Evolutionary conservation across 2,329 filamentous ascomycete genomes (phyloP).

Genomic region (Chaetomiaceae sp.): DNA sequence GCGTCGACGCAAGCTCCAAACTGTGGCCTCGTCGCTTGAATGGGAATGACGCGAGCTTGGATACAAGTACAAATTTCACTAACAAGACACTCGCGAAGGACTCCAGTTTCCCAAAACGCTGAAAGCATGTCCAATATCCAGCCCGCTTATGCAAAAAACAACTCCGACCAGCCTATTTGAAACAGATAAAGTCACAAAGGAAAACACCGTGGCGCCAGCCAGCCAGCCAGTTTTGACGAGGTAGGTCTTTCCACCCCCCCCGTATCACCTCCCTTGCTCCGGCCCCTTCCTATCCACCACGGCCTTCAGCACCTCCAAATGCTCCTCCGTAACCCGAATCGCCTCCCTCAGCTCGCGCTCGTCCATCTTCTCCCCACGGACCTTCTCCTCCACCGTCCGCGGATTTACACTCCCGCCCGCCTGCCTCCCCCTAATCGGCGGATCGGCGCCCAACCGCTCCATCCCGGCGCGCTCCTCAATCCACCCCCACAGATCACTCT

Average conservation of each 20-base stretch:
- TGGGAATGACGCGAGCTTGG: too few relatives aligned
- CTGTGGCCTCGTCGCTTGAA: too few relatives aligned
- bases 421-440: slow-evolving; percentile 40
- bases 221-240: too few relatives aligned
- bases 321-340: slow-evolving; percentile 80
- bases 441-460: slow-evolving; percentile 41
- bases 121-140: too few relatives aligned
- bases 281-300: slow-evolving; percentile 52
- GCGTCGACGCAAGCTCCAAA: too few relatives aligned
- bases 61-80: too few relatives aligned
- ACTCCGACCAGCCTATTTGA: too few relatives aligned
- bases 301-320: slow-evolving; percentile 67
- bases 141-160: too few relatives aligned
- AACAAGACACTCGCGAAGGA: too few relatives aligned
- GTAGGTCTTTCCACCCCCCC: not conserved
- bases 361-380: slow-evolving; percentile 57
- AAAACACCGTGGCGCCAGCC: not conserved
- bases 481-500: slow-evolving; percentile 89
- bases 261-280: not conserved
- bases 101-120: too few relatives aligned
- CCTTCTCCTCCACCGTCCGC: slow-evolving; percentile 53
- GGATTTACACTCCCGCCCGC: slow-evolving; percentile 46
- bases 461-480: slow-evolving; percentile 78
- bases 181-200: not conserved
- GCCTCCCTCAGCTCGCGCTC: slow-evolving; percentile 71